Percentiles rank a stretch among this genome's conserved stretches.
Conservation (phyloP, 192 early-diverging fungal genomes). For the Entomortierella beljakovae region DNA sequence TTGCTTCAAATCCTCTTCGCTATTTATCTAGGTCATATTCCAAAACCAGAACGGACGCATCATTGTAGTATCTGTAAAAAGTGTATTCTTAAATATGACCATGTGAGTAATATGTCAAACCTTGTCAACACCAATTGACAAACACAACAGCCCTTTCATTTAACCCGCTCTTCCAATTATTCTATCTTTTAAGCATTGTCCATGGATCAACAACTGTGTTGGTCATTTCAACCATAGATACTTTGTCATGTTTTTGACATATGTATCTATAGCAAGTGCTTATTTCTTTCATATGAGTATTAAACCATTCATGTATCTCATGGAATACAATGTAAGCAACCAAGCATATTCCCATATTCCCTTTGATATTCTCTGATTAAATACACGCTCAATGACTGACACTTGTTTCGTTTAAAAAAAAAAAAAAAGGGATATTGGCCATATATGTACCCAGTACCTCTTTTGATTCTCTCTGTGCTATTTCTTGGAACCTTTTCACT, state of each 20-base stretch:
- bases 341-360: no score
- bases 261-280: slow-evolving; percentile 58
- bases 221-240: slow-evolving; percentile 81
- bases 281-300: slow-evolving; percentile 61
- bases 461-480: slow-evolving; percentile 61
- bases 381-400: not conserved
- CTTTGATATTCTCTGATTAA: not conserved
- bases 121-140: no score
- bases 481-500: slow-evolving; percentile 62
- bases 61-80: slow-evolving; percentile 81
- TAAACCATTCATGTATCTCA: slow-evolving; percentile 59
- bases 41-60: slow-evolving; percentile 84
- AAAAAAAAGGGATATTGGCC: slow-evolving; percentile 45
- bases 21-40: slow-evolving; percentile 60
- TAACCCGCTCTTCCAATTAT: not conserved
- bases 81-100: slow-evolving; percentile 84
- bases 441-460: slow-evolving; percentile 59
- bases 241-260: slow-evolving; percentile 79
- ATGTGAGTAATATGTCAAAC: slow-evolving; percentile 55
- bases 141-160: not conserved
- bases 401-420: not conserved
- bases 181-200: slow-evolving; percentile 63
- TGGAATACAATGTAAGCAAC: slow-evolving; percentile 55
- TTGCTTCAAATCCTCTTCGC: not conserved
- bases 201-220: slow-evolving; percentile 87